Percentiles rank a stretch among this genome's conserved stretches.
Evolutionary conservation across 2,329 filamentous ascomycete genomes (phyloP).

Genomic region (Nemania sp.): DNA sequence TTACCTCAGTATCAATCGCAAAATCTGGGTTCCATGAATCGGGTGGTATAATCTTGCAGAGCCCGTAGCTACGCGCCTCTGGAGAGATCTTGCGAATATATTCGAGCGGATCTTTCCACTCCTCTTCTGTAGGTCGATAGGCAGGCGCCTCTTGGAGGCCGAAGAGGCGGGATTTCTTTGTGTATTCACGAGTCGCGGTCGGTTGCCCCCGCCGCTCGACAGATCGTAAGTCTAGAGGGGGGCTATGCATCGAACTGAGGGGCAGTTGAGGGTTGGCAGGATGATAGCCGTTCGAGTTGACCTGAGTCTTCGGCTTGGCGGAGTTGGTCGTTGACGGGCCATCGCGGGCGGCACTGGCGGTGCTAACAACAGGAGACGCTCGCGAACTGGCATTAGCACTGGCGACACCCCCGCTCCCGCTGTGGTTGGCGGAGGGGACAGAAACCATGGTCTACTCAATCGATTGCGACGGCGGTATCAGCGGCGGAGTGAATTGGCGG

Average conservation of each 20-base stretch:
- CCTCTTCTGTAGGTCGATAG: slow-evolving; percentile 86
- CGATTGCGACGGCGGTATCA: slow-evolving; percentile 11
- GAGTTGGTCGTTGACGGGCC: slow-evolving; percentile 41
- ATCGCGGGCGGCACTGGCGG: slow-evolving; percentile 40
- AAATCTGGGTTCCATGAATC: slow-evolving; percentile 94
- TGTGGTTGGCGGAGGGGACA: slow-evolving; percentile 45
- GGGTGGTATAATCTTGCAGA: slow-evolving; percentile 94
- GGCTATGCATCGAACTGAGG: slow-evolving; percentile 60
- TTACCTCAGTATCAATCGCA: slow-evolving; percentile 94
- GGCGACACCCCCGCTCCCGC: slow-evolving; percentile 45
- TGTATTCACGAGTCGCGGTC: slow-evolving; percentile 73
- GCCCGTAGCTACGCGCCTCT: slow-evolving; percentile 84
- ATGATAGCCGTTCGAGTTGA: slow-evolving; percentile 59
- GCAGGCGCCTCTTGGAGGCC: slow-evolving; percentile 88
- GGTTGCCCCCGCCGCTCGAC: slow-evolving; percentile 90
- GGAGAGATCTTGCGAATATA: slow-evolving; percentile 92
- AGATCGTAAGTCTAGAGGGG: slow-evolving; percentile 79
- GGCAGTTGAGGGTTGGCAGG: slow-evolving; percentile 55
- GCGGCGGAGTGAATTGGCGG: neutral
- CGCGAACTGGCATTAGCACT: slow-evolving; percentile 57
- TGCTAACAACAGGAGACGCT: slow-evolving; percentile 54
- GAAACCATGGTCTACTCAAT: slow-evolving; percentile 45
- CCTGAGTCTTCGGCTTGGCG: slow-evolving; percentile 55
- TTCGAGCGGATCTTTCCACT: slow-evolving; percentile 91
- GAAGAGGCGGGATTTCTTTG: slow-evolving; percentile 80